Evolutionary conservation across 164 flowering plant species (phyloP).

Genomic region (Santalum album): DNA sequence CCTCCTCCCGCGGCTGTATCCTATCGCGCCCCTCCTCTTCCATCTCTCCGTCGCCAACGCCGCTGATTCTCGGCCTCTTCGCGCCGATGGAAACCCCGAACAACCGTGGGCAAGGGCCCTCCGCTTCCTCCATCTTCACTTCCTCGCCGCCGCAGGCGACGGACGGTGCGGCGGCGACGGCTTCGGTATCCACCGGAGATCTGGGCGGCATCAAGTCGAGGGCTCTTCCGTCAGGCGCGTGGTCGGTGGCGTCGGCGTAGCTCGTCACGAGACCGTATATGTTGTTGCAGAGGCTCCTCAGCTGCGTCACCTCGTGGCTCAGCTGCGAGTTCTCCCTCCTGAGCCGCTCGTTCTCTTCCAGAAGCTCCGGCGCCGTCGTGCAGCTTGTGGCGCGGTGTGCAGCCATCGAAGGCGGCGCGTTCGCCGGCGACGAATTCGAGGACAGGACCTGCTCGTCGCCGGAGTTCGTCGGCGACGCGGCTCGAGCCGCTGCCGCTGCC

Average conservation of each 20-base stretch:
- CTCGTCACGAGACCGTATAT: conserved; percentile 35
- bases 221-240: conserved; percentile 15
- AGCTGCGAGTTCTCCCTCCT: conserved; percentile 35
- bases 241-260: conserved; percentile 20
- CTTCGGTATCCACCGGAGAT: background rate
- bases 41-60: conserved; percentile 14
- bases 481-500: conserved; percentile 6
- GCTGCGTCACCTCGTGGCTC: conserved; percentile 34
- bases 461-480: conserved; percentile 42
- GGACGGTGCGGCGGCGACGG: background rate
- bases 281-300: conserved; percentile 36
- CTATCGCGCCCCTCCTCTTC: background rate
- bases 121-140: conserved; percentile 11
- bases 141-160: conserved; percentile 4
- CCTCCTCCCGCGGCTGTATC: background rate
- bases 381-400: conserved; percentile 24
- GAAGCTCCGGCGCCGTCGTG: conserved; percentile 33
- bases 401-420: conserved; percentile 9
- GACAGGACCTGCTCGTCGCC: conserved; percentile 55
- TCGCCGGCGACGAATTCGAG: conserved; percentile 45
- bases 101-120: conserved; percentile 23
- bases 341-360: conserved; percentile 54
- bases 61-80: conserved; percentile 30
- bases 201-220: conserved; percentile 21
- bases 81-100: conserved; percentile 48